Conservation (phyloP, 345 rosid genomes). For the Salix udensis region DNA sequence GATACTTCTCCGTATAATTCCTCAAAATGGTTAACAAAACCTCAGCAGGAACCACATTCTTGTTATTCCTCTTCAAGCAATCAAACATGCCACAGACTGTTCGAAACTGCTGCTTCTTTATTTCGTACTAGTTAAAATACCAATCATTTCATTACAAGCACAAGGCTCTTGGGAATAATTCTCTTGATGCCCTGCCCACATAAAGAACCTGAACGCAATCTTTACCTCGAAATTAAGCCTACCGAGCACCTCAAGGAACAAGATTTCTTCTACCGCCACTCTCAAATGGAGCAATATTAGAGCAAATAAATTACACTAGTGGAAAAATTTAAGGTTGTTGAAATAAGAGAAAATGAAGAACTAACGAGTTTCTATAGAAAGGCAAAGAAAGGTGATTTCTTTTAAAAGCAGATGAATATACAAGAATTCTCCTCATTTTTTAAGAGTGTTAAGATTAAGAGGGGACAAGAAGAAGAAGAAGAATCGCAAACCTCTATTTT, state of each 20-base stretch:
- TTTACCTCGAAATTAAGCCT: constrained; percentile 78
- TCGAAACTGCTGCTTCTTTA: constrained; percentile 75
- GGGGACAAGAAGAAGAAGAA: no score
- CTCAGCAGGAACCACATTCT: constrained; percentile 49
- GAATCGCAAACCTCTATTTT: no score
- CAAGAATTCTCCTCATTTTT: constrained; percentile 1
- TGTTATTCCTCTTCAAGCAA: constrained; percentile 66
- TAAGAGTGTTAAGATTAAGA: not conserved
- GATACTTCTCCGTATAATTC: constrained; percentile 62
- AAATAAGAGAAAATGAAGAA: not conserved
- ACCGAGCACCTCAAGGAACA: constrained; percentile 42
- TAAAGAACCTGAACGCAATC: constrained; percentile 67
- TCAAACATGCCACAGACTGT: constrained; percentile 76
- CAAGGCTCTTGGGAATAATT: constrained; percentile 59
- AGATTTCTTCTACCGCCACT: constrained; percentile 3
- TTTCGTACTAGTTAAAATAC: constrained; percentile 72
- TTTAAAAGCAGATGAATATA: not conserved
- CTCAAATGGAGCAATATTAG: constrained; percentile 12
- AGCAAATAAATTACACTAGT: not conserved
- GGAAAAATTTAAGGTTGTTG: not conserved
- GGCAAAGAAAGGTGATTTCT: not conserved
- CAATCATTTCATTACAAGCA: constrained; percentile 72
- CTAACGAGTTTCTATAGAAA: not conserved
- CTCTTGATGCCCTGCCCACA: constrained; percentile 65
- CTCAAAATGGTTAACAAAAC: constrained; percentile 54